phyloP scores from a whole-genome alignment of 2,329 filamentous ascomycete species.

The Diplocarpon mali region DNA sequence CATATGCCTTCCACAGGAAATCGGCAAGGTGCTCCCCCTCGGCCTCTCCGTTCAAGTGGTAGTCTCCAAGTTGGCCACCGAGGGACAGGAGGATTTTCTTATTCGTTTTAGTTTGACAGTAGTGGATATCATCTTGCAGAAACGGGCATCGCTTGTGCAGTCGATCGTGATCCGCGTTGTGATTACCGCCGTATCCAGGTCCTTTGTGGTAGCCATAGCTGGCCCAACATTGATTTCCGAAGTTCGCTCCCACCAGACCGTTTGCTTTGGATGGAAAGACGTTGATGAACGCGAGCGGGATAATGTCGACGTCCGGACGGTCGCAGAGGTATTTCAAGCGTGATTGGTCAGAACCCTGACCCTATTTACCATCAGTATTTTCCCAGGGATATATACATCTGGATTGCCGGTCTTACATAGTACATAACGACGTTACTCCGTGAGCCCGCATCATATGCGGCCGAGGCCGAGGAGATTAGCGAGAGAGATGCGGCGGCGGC shows the following conservation, averaged over 20 bases:
- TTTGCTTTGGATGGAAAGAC: conserved; percentile 34
- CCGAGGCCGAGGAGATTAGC: conserved; percentile 16
- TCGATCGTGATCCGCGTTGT: conserved; percentile 26
- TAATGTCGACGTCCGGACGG: conserved; percentile 31
- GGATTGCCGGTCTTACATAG: conserved; percentile 27
- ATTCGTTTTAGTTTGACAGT: conserved; percentile 28
- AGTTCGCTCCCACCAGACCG: conserved; percentile 32
- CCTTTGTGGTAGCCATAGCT: conserved; percentile 25
- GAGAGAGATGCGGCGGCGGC: conserved; percentile 21
- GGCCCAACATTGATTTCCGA: conserved; percentile 32
- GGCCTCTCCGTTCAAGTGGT: conserved; percentile 1
- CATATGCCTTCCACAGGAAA: conserved; percentile 33
- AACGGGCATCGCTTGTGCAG: conserved; percentile 28
- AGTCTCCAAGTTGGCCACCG: conserved; percentile 24
- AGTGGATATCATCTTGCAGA: conserved; percentile 29
- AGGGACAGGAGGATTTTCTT: conserved; percentile 34
- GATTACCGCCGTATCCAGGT: conserved; percentile 18
- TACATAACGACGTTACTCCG: conserved; percentile 34
- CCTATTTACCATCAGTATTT: conserved; percentile 23
- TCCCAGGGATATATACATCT: not conserved
- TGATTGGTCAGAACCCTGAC: conserved; percentile 31
- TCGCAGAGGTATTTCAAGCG: conserved; percentile 31
- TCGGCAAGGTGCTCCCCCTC: conserved; percentile 25
- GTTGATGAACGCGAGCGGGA: conserved; percentile 33
- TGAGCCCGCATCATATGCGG: conserved; percentile 26